Percentiles rank a stretch among this genome's conserved stretches.
These are phyloP conservation scores for Exophiala xenobiotica DNA, from an alignment of 2,329 filamentous ascomycete species.

Conservation along the genomic window DNA sequence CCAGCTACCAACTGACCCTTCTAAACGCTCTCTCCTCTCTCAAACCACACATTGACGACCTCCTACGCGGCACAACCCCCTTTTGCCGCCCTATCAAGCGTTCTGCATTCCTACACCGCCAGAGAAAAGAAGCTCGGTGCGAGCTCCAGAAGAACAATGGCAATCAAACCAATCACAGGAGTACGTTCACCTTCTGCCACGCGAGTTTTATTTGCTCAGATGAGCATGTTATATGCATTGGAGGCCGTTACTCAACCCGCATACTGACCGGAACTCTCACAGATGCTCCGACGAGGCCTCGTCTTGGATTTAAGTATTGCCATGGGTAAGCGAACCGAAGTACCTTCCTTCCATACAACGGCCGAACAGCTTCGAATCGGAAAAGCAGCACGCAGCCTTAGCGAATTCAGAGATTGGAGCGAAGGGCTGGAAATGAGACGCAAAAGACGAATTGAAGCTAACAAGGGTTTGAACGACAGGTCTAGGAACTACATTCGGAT, in stretches of 20 bases:
- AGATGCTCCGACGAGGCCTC: conserved; percentile 66
- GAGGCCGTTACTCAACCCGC: conserved; percentile 16
- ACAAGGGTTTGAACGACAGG: conserved; percentile 42
- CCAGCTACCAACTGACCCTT: not conserved
- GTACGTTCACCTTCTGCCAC: conserved; percentile 37
- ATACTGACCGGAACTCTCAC: conserved; percentile 25
- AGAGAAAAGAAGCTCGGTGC: conserved; percentile 29
- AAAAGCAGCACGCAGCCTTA: too few relatives aligned
- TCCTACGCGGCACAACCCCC: too few relatives aligned
- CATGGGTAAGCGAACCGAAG: conserved; percentile 57
- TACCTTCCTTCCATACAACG: not conserved
- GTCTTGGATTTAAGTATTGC: conserved; percentile 67
- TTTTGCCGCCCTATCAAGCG: not conserved
- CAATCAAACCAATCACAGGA: conserved; percentile 49
- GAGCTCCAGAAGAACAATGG: conserved; percentile 38
- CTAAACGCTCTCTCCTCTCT: not conserved
- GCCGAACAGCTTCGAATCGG: too few relatives aligned
- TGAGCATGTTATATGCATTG: conserved; percentile 28
- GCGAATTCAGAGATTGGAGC: not conserved
- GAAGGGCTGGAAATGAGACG: not conserved
- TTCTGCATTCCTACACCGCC: too few relatives aligned
- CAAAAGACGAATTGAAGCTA: conserved; percentile 1
- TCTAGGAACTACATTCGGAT: conserved; percentile 62
- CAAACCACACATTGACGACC: too few relatives aligned
- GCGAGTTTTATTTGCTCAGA: not conserved